Evolutionary conservation across 805 yeast species (phyloP), one percentile per base, ranked within the genome.

Genomic region (Ogataea philodendri): DNA sequence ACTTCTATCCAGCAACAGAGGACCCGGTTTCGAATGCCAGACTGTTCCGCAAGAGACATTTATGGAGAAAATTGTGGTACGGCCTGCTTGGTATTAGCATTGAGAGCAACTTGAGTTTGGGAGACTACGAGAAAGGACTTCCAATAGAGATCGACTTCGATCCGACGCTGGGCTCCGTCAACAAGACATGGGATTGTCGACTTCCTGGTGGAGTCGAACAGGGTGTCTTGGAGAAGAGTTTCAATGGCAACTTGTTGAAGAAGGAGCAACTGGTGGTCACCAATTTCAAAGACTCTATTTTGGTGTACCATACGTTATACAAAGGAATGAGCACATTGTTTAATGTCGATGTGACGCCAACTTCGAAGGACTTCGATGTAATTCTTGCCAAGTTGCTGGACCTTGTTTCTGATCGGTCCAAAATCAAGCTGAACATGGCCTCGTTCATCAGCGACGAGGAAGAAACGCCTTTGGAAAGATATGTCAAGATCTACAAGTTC

Each of bases 251-350:
- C 11, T 30, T 49, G n/a, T 44, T 62, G 30, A 51, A 54, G 22
- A 48, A 54, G 42, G 80, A 74, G 45, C 56, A 70, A 23, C 58
- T 67, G 15, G 72, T 74, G 18, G 73, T 74, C 7, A 61, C 66
- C 32, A 69, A 69, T 49, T 67, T 69, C 26, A 69, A 69, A 15
- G 63, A 66, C 17, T 72, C 74, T 30, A 66, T 66, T 37, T 64
- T 65, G 26, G 65, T 72, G 20, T 75, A 73, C 49, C 57, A 61
- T 21, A 49, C 70, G 33, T 55, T 74, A 2, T 59, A 63, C 29
- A 60, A 52, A 37, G 67, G 66, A 0, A 64, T 69, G 71, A 58
- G 54, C 20, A 49, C 62, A 1, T 39, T 69, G 32, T 49, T 62
- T 32, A 48, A 59, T 26, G 57, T 63, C 11, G 64, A 63, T 30